Evolutionary conservation across 2,329 filamentous ascomycete genomes (phyloP), one percentile per base, ranked within the genome.

Genomic region (Aspergillus clavatus): DNA sequence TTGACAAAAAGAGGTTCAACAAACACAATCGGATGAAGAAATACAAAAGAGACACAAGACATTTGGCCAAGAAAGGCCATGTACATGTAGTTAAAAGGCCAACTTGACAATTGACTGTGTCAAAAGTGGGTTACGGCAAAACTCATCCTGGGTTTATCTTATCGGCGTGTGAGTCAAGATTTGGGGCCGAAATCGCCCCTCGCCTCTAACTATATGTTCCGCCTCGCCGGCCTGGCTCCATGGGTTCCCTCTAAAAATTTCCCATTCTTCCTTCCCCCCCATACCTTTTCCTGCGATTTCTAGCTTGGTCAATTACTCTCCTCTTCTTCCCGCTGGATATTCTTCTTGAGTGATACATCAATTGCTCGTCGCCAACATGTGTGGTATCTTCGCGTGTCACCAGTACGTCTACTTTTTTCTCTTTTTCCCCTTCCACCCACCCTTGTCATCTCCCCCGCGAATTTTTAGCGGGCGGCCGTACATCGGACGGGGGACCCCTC

Each of bases 341-440:
- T 36, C 52, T 33, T 41, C 46, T 46, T 33, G 47, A 50, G 52
- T 51, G 40, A 43, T 31, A 24, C 31, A 29, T 50, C 52, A 59
- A 59, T 59, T 57, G 50, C 45, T 53, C 48, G 51, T 63, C 68
- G 65, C 54, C 77, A 86, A 69, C 61, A 95, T 95, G 89, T 95
- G 89, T 84, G 89, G 89, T 72, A 95, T 96, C 66, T 96, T 96
- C 72, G 90, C 89, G 62, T 96, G 90, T 74, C 88, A 96, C 73
- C 78, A 81, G 89, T 95, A 74, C 69, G 83, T 78, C 41, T 28
- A 46, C 53, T 77, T 45, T 27, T 45, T 51, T 33, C 41, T 35
- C 36, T 31, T 24, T 40, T 43, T 37, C 45, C 38, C 46, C 38
- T 39, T 29, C 38, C 46, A 47, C 33, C 28, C 31, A 47, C 33